Base-by-base conservation (phyloP, 2,329 filamentous ascomycete species). In the Lachnellula arida region DNA sequence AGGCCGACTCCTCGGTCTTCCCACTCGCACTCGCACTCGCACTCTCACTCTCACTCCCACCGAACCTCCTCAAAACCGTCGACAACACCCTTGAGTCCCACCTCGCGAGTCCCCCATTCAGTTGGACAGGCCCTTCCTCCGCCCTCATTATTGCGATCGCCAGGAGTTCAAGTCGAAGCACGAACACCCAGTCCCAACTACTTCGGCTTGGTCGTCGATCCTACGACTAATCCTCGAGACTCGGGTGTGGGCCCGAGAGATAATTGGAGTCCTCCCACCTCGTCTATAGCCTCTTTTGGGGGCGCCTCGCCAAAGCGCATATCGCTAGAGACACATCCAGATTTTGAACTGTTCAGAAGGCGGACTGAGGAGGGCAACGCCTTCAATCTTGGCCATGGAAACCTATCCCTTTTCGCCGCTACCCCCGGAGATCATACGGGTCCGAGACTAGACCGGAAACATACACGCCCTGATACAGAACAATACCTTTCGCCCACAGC, bases 291-390 rank as follows among this genome's bases (percentile, higher is more conserved):
- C 65, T 88, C 86, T 0, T 89, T 88, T 52, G 82, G 79, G 19
- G 81, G 85, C 15, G 80, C 82, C 2, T 81, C 88, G 8, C 88
- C 89, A 2, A 84, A 84, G 60, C 80, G 86, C 60, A 74, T 91
- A 6, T 81, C 89, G 0, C 74, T 90, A 50, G 88, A 93, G 65
- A 83, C 86, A 35, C 91, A 92, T 65, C 82, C 88, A 6, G 86
- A 91, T n/a, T 93, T 88, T 60, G 89, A 93, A 69, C 87, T 87
- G 2, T 93, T 95, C 69, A 80, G 79, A 63, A 83, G 80, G 60
- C 86, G 91, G 66, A 81, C 84, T n/a, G 88, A 92, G 66, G 77
- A 81, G 37, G 86, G 85, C 63, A 75, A 71, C 47, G 73, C 73
- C 40, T 82, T 82, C 62, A 76, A 70, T 35, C 70, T 86, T 8